Evolutionary conservation across 306 rosid species (phyloP), one percentile per base, ranked within the genome.

Genomic region (cucumber (Cucumis sativus)): DNA sequence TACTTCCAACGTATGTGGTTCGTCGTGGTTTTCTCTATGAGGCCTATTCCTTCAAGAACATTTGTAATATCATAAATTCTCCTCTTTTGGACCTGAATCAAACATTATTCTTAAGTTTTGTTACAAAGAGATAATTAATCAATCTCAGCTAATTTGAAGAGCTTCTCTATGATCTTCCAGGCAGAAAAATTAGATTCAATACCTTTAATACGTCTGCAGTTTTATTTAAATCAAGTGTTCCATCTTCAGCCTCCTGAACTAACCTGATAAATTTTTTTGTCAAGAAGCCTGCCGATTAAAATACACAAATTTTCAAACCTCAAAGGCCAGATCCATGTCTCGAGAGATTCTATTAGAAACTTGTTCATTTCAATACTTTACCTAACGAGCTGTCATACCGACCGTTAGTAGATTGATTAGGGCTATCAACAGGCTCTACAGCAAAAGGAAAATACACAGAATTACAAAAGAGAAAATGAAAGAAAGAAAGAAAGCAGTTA

Each of bases 1-100:
- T 90, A 92, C 97, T 87, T 90, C 97, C 93, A 92, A 76, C 95
- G 88, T 76, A 92, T 86, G 76, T 84, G 91, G 79, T 90, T 92
- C 84, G 87, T 92, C 57, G 96, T 88, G 41, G 88, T 90, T 84
- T 92, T 92, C 86, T 90, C 96, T 66, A 86, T 84, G 86, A 92
- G 86, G 79, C 96, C 89, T 77, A 88, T 82, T 77, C 97, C 97
- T 85, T 92, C 97, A 56, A 92, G 96, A 73, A 92, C 96, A 77
- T 92, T 92, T 54, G 97, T 92, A 73, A 92, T 92, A 79, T 90
- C 97, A 82, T 92, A 90, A 73, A 92, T 92, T 84, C 96, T 88
- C 84, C 96, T 80, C 87, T 92, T 92, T 49, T 88, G 92, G 59
- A 92, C 97, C 97, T 90, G 85, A 39, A 80, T 64, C 76, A 74